A percentile compares a stretch with the other conserved stretches of the same genome.
Evolutionary conservation across 2,329 filamentous ascomycete species (phyloP).

Genomic region (Exophiala dermatitidis): DNA sequence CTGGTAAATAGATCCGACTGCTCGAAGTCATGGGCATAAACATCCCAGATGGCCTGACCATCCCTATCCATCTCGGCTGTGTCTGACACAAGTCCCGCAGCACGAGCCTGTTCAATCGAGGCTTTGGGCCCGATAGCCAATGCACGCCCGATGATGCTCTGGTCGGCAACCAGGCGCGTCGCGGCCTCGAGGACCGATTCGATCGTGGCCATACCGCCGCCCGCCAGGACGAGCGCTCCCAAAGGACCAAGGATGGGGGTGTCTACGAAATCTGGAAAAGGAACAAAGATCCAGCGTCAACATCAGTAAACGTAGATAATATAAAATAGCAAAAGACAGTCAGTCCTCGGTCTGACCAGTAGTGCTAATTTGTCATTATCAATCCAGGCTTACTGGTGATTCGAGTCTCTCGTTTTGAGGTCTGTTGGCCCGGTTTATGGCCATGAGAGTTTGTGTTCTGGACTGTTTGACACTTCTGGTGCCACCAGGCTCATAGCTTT

Average conservation of each 20-base stretch:
- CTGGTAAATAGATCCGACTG: slow-evolving; percentile 51
- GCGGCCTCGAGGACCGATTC: slow-evolving; percentile 59
- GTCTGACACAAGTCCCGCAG: slow-evolving; percentile 14
- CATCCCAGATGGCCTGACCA: slow-evolving; percentile 48
- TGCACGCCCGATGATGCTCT: slow-evolving; percentile 49
- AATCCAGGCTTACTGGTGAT: too few species aligned
- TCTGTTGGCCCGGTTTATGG: too few species aligned
- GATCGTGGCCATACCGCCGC: slow-evolving; percentile 46
- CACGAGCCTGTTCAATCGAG: slow-evolving; percentile 33
- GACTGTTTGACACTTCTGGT: too few species aligned
- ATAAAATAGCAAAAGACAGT: too few species aligned
- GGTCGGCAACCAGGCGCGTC: slow-evolving; percentile 55
- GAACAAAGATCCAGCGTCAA: background rate
- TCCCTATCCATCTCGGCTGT: slow-evolving; percentile 3
- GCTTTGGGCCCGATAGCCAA: slow-evolving; percentile 54
- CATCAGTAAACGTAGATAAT: background rate
- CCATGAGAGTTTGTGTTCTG: too few species aligned
- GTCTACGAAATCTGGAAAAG: slow-evolving; percentile 49
- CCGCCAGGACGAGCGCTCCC: slow-evolving; percentile 50
- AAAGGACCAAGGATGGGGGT: slow-evolving; percentile 49
- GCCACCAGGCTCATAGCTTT: background rate
- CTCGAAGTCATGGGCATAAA: slow-evolving; percentile 53
- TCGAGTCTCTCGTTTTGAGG: too few species aligned
- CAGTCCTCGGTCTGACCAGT: too few species aligned
- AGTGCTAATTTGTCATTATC: too few species aligned